A percentile compares a stretch with the other conserved stretches of the same genome.
Conservation (phyloP, 331 rosid genomes). For the Spiraea crenata region DNA sequence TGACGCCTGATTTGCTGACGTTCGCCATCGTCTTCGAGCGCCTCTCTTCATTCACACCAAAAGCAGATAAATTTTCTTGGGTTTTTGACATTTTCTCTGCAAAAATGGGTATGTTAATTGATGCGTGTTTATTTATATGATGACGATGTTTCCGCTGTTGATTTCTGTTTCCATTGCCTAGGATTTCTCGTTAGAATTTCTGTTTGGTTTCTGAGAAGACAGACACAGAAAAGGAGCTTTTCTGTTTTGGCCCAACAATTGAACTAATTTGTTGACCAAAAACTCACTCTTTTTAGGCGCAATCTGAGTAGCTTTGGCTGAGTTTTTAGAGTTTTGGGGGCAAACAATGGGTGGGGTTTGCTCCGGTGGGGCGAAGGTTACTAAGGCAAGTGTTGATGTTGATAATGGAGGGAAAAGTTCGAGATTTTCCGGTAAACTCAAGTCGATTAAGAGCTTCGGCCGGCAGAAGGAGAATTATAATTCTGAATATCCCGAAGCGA, state of each 20-base stretch:
- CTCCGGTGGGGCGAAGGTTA: conserved; percentile 45
- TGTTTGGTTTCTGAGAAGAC: conserved; percentile 4
- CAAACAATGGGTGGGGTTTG: conserved; percentile 73
- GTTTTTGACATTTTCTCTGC: neutral
- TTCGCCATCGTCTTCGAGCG: no score
- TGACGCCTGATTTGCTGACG: no score
- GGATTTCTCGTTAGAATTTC: conserved; percentile 7
- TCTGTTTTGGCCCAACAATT: neutral
- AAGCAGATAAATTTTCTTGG: neutral
- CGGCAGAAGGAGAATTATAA: conserved; percentile 29
- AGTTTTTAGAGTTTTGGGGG: neutral
- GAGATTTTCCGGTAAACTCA: conserved; percentile 53
- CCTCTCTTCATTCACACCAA: no score
- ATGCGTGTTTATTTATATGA: neutral
- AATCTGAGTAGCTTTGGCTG: neutral
- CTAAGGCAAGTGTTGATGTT: conserved; percentile 23
- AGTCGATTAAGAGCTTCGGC: conserved; percentile 25
- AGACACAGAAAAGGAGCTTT: neutral
- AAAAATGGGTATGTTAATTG: neutral
- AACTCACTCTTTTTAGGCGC: neutral
- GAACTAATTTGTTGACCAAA: neutral
- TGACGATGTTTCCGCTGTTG: neutral
- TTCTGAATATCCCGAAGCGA: conserved; percentile 29
- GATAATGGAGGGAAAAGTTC: conserved; percentile 25
- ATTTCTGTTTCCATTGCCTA: neutral